phyloP scores from a whole-genome alignment of 495 filamentous ascomycete species.

The Aspergillus asperescens region DNA sequence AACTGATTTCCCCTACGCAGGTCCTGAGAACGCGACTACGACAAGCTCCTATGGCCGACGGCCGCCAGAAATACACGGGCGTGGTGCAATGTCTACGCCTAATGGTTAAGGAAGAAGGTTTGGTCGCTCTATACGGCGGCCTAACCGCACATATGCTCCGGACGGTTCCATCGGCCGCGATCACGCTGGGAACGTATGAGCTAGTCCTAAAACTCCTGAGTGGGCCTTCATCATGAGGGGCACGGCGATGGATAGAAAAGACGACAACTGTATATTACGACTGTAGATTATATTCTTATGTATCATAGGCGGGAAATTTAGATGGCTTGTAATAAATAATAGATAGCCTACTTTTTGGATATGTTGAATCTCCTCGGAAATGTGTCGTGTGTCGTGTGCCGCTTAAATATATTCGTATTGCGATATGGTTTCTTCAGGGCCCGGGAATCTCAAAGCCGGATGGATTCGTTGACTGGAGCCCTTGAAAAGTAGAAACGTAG shows the following conservation, averaged over 20 bases:
- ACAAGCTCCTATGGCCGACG: slow-evolving; percentile 70
- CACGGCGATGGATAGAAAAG: not conserved
- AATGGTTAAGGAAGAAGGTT: slow-evolving; percentile 79
- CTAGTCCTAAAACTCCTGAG: slow-evolving; percentile 57
- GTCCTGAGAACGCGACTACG: slow-evolving; percentile 51
- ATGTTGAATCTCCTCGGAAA: too few relatives aligned
- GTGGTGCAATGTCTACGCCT: slow-evolving; percentile 75
- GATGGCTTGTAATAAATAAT: slow-evolving; percentile 11
- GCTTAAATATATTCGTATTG: too few relatives aligned
- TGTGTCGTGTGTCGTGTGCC: too few relatives aligned
- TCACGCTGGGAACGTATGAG: slow-evolving; percentile 92
- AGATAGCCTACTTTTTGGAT: slow-evolving; percentile 12
- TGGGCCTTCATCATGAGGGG: not conserved
- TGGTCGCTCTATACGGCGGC: slow-evolving; percentile 76
- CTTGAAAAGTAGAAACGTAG: not conserved
- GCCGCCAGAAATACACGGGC: slow-evolving; percentile 73
- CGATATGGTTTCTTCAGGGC: too few relatives aligned
- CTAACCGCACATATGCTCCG: slow-evolving; percentile 81
- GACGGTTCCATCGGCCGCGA: slow-evolving; percentile 81
- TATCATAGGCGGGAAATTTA: slow-evolving; percentile 11
- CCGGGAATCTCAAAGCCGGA: too few relatives aligned
- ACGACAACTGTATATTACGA: slow-evolving; percentile 11
- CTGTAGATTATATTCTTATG: slow-evolving; percentile 7
- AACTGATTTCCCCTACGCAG: not conserved
- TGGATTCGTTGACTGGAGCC: not conserved